A percentile compares a stretch with the other conserved stretches of the same genome.
These are phyloP conservation scores for Avicennia marina DNA, from an alignment of 257 asterid species.

Conservation along the genomic window DNA sequence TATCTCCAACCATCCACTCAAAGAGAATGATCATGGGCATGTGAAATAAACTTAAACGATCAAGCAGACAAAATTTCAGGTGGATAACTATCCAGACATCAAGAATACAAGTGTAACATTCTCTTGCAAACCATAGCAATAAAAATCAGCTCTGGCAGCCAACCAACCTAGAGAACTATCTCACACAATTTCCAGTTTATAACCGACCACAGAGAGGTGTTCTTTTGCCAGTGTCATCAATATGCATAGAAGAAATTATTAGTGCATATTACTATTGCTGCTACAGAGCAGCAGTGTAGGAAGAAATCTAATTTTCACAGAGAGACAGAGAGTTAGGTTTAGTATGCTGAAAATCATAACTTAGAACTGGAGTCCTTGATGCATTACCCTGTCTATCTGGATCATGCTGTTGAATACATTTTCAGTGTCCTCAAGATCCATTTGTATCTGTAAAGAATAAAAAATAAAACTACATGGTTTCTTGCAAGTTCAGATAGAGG, in stretches of 20 bases:
- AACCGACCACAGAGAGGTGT: background rate
- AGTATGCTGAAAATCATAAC: constrained; percentile 9
- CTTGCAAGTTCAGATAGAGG: constrained; percentile 2
- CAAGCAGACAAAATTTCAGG: constrained; percentile 1
- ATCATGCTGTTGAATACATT: constrained; percentile 47
- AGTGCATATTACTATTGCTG: background rate
- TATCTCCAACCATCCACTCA: constrained; percentile 4
- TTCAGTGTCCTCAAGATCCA: constrained; percentile 59
- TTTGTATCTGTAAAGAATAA: constrained; percentile 56
- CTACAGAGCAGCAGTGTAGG: too few species aligned
- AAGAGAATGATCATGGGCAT: constrained; percentile 5
- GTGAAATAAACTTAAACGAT: background rate
- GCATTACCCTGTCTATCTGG: constrained; percentile 71
- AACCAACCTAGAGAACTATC: constrained; percentile 14
- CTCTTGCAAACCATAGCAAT: constrained; percentile 9
- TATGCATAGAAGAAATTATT: background rate
- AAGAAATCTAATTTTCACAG: too few species aligned
- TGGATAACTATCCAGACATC: constrained; percentile 4
- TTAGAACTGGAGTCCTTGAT: constrained; percentile 11
- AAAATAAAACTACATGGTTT: constrained; percentile 13
- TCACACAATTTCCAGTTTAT: background rate
- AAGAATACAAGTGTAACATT: constrained; percentile 8
- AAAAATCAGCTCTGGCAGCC: constrained; percentile 17
- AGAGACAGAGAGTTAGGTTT: too few species aligned
- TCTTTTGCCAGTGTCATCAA: background rate